phyloP scores from a whole-genome alignment of 345 rosid genomes.

The Orychophragmus violaceus region DNA sequence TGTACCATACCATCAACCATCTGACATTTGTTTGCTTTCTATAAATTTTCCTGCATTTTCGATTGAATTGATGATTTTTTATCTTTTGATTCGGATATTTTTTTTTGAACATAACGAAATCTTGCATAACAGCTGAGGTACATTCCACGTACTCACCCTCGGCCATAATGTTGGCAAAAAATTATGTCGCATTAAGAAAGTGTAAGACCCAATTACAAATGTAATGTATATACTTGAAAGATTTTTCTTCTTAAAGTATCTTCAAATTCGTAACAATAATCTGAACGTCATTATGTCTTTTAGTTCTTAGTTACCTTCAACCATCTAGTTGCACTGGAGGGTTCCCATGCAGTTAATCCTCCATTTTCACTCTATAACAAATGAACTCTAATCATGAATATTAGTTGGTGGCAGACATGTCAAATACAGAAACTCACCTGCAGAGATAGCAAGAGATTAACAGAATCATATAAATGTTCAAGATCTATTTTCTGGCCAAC shows the following conservation, averaged over 20 bases:
- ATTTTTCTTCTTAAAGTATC: too few relatives aligned
- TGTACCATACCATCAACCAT: too few relatives aligned
- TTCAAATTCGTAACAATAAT: too few relatives aligned
- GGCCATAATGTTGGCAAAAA: conserved; percentile 28
- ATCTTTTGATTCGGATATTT: conserved; percentile 35
- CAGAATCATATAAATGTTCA: conserved; percentile 42
- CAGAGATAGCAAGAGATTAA: conserved; percentile 48
- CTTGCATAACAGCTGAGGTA: conserved; percentile 46
- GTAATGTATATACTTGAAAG: too few relatives aligned
- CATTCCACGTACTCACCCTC: conserved; percentile 45
- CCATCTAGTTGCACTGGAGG: conserved; percentile 48
- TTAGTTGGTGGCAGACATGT: not conserved
- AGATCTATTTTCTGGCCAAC: conserved; percentile 49
- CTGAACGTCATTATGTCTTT: too few relatives aligned
- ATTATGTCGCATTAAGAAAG: conserved; percentile 56
- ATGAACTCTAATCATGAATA: not conserved
- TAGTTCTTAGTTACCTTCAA: conserved; percentile 35
- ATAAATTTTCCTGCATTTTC: conserved; percentile 26
- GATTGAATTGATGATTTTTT: conserved; percentile 32
- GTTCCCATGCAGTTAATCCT: conserved; percentile 29
- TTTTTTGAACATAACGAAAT: too few relatives aligned
- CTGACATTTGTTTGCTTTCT: conserved; percentile 29
- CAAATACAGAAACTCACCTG: conserved; percentile 35
- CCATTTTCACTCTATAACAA: conserved; percentile 53
- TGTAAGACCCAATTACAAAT: conserved; percentile 13